Evolutionary conservation across 257 asterid species (phyloP), one percentile per base, ranked within the genome.

Genomic region (Knoxia roxburghii): DNA sequence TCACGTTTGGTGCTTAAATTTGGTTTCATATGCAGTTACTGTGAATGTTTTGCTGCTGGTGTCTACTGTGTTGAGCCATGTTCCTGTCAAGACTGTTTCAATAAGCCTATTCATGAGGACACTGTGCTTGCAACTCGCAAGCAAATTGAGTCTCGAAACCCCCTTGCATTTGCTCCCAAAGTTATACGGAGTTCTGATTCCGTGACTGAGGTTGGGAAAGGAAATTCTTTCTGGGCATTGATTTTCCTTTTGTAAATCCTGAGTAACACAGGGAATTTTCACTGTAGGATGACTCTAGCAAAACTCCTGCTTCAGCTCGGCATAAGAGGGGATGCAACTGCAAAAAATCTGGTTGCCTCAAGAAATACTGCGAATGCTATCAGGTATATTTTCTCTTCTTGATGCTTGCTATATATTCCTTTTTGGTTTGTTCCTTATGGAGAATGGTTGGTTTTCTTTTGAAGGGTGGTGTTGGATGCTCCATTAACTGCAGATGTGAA

Each of bases 261-360:
- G 56, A 66, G 20, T 73, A 40, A 66, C 12, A 18, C 37, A 14
- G 41, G 59, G 35, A 30, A 65, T 68, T 18, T 68, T 53, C 66
- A 65, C 27, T 74, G 73, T 79, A 88, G 95, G 94, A 86, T 12
- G 94, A 88, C 77, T 82, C 86, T 58, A 88, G 84, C 80, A 85
- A 87, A 74, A 93, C 99, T 39, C 99, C 99, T 49, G 97, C 96
- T 76, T 93, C 99, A 56, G 97, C 99, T 56, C 91, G 99, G 56
- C 99, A 93, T 73, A 93, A 93, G 75, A 72, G 99, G 82, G 99
- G 99, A 75, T 93, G 99, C 86, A 93, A 93, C 86, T 93, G 99
- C 91, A 93, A 90, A 59, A 93, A 93, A 72, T 93, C 99, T 0
- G 95, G 94, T 24, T 93, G 99, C 84, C 82, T 93, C 66, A 93